A percentile compares a stretch with the other conserved stretches of the same genome.
Conservation (phyloP, 768 basidiomycete genomes). For the Tephrocybe rancida region DNA sequence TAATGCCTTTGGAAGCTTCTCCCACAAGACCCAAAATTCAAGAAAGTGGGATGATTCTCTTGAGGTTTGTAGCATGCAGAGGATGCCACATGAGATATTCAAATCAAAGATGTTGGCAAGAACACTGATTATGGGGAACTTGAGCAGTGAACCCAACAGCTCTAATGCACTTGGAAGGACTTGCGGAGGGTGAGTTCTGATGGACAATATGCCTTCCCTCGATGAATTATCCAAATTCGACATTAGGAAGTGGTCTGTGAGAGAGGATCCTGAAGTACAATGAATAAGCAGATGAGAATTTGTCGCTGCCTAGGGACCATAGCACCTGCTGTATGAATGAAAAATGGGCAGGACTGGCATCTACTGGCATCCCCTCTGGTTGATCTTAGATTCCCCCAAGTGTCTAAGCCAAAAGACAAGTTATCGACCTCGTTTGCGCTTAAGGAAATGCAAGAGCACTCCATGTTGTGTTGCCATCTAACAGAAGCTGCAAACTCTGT, state of each 20-base stretch:
- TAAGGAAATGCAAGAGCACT: constrained; percentile 46
- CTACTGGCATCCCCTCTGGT: no score
- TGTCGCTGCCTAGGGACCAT: constrained; percentile 35
- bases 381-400: constrained; percentile 33
- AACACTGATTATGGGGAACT: constrained; percentile 22
- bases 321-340: constrained; percentile 41
- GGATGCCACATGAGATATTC: constrained; percentile 51
- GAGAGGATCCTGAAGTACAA: neutral
- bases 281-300: neutral
- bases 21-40: constrained; percentile 37
- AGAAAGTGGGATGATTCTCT: constrained; percentile 21
- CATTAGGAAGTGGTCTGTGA: constrained; percentile 37
- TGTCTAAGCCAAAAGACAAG: constrained; percentile 39
- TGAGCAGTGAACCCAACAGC: constrained; percentile 16
- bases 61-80: constrained; percentile 31
- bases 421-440: constrained; percentile 45
- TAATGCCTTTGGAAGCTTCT: constrained; percentile 26
- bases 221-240: constrained; percentile 32
- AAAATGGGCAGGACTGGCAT: constrained; percentile 28
- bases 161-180: constrained; percentile 23
- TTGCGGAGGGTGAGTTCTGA: constrained; percentile 30
- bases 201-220: constrained; percentile 32
- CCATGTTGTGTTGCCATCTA: constrained; percentile 38
- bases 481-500: no score
- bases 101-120: constrained; percentile 50